Base-by-base conservation (phyloP, 75 land plant species). In the Larix kaempferi region DNA sequence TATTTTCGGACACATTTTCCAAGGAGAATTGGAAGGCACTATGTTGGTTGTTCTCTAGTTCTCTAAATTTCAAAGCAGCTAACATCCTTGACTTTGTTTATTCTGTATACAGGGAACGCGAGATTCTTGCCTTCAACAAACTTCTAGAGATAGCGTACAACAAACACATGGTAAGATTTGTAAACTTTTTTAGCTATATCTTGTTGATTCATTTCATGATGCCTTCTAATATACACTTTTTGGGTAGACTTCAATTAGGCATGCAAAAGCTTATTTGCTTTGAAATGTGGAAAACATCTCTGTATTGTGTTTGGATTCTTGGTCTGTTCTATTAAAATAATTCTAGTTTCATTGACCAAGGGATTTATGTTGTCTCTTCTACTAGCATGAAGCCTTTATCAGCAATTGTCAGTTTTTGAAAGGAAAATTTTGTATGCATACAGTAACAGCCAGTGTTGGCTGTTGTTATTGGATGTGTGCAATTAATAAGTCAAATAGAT, bases 61-160 rank as follows among this genome's bases (percentile, higher is more conserved):
- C 16, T 44, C 75, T 35, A 27, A 27, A 61, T 23, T 57, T 37
- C 35, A 16, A 27, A 61, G 54, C n/a, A 37, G 19, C 65, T 49
- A 49, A 23, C 16, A 8, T 60, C 23, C 62, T 19, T 60, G 62
- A 60, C n/a, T 59, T 59, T 39, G 71, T n/a, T 25, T 25, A 23
- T 54, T 63, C 16, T 27, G 58, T 49, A 19, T 87, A 27, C 69
- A 96, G 99, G 87, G 89, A 86, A 35, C 87, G 90, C 57, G 95
- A 90, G 77, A 80, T 66, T 22, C 83, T 83, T 80, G 99, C 90
- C 22, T 73, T 94, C 78, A 81, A 84, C 69, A 89, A 90, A 78
- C 90, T 94, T 79, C 85, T 91, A 17, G 87, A 73, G 57, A 88
- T 83, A 86, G 95, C 99, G 21, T 92, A 89, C 77, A 84, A 79